Evolutionary conservation across 805 yeast species (phyloP), one percentile per base, ranked within the genome.

Genomic region (Kuraishia cidri): DNA sequence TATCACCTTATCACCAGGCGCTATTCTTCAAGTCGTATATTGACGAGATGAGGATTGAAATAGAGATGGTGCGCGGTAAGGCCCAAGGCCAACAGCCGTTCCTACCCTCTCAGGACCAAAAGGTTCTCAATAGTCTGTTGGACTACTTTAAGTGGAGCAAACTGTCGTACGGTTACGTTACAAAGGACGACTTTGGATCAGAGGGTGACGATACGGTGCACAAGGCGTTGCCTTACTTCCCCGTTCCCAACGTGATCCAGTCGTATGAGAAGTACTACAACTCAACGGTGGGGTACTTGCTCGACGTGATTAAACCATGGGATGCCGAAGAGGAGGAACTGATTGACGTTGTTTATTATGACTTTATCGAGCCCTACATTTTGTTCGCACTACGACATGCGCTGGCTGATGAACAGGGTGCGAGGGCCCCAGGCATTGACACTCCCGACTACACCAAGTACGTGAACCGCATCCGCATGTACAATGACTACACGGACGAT

Each of bases 181-280:
- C 98, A 0, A 45, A 56, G 29, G 98, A 92, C 50, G 97, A 90
- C 47, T 66, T 69, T 44, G 98, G 97, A 0, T 56, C 63, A 41
- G 75, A 77, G 40, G 98, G 98, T 15, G 98, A 92, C 50, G 97
- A 83, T 61, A 67, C 86, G 24, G 44, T 75, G 36, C 88, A 82
- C 57, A 61, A 58, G 37, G 69, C 83, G 2, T 69, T 80, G 30
- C 60, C 61, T 0, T 60, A 66, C 36, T 79, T 69, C 51, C 69
- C 66, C 6, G 63, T 86, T 3, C 96, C 97, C 7, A 88, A 86
- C 46, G 94, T 84, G 9, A 73, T 90, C 18, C 80, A 73, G 42
- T 58, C 81, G 1, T 54, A 48, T 36, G 71, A 51, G 44, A 43
- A 50, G 46, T 8, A 40, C 17, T 18, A 13, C 17, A 16, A 33